Evolutionary conservation across 139 green algal species (phyloP), one percentile per base, ranked within the genome.

Genomic region (Diplosphaera chodatii): DNA sequence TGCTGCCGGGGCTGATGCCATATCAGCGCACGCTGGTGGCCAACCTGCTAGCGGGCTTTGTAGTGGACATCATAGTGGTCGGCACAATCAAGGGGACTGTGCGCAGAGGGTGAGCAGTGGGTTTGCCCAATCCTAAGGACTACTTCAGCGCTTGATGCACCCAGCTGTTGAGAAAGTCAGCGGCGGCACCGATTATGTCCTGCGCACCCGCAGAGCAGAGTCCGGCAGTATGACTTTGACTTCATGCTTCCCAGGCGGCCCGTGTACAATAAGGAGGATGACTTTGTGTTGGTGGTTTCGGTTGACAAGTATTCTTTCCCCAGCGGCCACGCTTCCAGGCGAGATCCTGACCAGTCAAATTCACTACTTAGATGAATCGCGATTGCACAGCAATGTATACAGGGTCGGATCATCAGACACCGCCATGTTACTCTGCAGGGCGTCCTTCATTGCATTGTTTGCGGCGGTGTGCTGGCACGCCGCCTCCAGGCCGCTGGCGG

Each of bases 301-400:
- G 86, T 91, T 22, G 86, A 91, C 70, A 55, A 72, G 28, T 87
- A 77, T 34, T 86, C 78, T 33, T 90, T 91, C 55, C 86, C 86
- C 18, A 82, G 69, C 40, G 86, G 86, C 27, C 86, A 91, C 71
- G 74, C 82, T 31, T 80, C 79, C 18, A 71, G 78, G 78, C 66
- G 13, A 2, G 67, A 40, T 22, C 4, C 40, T 32, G 21, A 29
- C 66, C 32, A 4, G 16, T 25, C 48, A 23, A 23, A n/a, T n/a
- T n/a, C n/a, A n/a, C n/a, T n/a, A n/a, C n/a, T n/a, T n/a, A n/a
- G n/a, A n/a, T n/a, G n/a, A n/a, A n/a, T n/a, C n/a, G n/a, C n/a
- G n/a, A n/a, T n/a, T n/a, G 8, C 37, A 20, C 37, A 6, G 6
- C 10, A 10, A 10, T 48, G 37, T 10, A 48, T 48, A 6, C 37